Conservation (phyloP, 2,329 filamentous ascomycete genomes). For the Hypoxylon sp. region DNA sequence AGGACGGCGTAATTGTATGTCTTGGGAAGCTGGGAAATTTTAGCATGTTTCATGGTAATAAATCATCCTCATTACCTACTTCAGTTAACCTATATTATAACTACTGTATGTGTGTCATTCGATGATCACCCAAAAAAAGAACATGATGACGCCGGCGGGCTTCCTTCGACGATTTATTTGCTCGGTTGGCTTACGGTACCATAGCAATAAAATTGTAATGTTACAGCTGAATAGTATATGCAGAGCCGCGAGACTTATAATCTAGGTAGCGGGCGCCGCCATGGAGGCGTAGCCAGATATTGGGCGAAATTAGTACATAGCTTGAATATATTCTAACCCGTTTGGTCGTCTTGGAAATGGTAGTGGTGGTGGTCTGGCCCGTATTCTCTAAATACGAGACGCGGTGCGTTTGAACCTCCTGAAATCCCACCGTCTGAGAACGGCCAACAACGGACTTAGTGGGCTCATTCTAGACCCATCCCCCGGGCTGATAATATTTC, state of each 20-base stretch:
- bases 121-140: slow-evolving; percentile 13
- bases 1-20: slow-evolving; percentile 37
- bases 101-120: not conserved
- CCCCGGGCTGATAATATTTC: slow-evolving; percentile 20
- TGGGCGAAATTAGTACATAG: slow-evolving; percentile 9
- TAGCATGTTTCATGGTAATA: slow-evolving; percentile 42
- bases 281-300: slow-evolving; percentile 11
- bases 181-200: not conserved
- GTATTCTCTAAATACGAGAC: slow-evolving; percentile 40
- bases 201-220: slow-evolving; percentile 13
- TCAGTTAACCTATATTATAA: not conserved
- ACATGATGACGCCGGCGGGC: not conserved
- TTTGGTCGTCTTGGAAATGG: slow-evolving; percentile 26
- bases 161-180: not conserved
- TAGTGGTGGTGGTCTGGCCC: slow-evolving; percentile 11
- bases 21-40: slow-evolving; percentile 43
- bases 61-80: slow-evolving; percentile 7
- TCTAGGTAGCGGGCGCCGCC: slow-evolving; percentile 1
- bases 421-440: slow-evolving; percentile 34
- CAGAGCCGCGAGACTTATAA: slow-evolving; percentile 12
- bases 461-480: slow-evolving; percentile 26
- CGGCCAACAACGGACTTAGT: slow-evolving; percentile 7
- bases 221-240: not conserved
- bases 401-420: slow-evolving; percentile 36
- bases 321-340: slow-evolving; percentile 21